phyloP scores from a whole-genome alignment of 1,284 basidiomycete genomes.

The Ceratobasidium sp. region DNA sequence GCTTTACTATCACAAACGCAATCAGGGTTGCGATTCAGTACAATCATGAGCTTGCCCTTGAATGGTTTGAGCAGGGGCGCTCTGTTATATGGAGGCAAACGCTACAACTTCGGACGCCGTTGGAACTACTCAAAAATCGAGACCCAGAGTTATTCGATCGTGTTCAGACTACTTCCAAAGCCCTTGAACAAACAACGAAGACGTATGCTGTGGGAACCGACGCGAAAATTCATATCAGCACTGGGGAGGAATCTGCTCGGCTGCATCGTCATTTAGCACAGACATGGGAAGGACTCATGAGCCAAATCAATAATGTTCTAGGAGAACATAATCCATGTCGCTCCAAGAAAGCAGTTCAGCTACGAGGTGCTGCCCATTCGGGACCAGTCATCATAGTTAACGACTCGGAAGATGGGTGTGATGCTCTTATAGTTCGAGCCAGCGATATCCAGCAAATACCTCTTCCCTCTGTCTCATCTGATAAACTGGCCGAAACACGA shows the following conservation, averaged over 20 bases:
- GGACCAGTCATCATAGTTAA: too few species aligned
- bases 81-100: too few species aligned
- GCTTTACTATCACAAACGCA: too few species aligned
- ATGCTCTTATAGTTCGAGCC: too few species aligned
- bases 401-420: too few species aligned
- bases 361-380: background rate
- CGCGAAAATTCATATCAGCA: background rate
- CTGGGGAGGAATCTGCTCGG: background rate
- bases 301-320: background rate
- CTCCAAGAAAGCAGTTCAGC: background rate
- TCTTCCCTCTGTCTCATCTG: too few species aligned
- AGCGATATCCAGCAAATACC: too few species aligned
- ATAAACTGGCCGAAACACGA: too few species aligned
- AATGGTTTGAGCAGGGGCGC: constrained; percentile 47
- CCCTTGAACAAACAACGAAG: background rate
- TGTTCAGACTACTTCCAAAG: background rate
- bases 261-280: background rate
- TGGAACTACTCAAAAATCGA: too few species aligned
- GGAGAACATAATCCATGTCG: background rate
- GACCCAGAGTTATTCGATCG: constrained; percentile 42
- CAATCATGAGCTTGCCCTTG: too few species aligned
- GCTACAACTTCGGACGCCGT: constrained; percentile 48
- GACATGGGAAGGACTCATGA: background rate
- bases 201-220: too few species aligned
- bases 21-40: too few species aligned